These are phyloP conservation scores for Solanum aculeatissimum DNA, from an alignment of 305 asterid genomes.

Conservation along the genomic window DNA sequence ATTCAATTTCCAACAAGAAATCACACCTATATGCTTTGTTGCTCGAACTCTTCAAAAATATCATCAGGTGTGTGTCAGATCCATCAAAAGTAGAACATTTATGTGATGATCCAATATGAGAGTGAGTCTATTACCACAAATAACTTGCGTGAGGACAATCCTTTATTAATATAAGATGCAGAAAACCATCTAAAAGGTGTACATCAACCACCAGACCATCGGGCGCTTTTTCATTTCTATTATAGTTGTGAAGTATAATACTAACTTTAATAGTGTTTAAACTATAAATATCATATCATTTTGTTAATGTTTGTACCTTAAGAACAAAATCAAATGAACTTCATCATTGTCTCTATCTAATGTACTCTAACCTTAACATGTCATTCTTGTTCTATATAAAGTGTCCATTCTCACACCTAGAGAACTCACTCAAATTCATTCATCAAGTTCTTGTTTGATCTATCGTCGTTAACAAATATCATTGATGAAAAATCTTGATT, in stretches of 20 bases:
- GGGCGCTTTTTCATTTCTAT: constrained; percentile 22
- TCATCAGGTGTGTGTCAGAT: neutral
- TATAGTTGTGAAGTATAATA: neutral
- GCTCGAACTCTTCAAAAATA: neutral
- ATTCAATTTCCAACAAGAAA: neutral
- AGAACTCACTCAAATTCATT: neutral
- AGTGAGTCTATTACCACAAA: constrained; percentile 35
- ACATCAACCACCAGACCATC: constrained; percentile 97
- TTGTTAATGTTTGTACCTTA: neutral
- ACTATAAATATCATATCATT: neutral
- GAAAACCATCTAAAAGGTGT: constrained; percentile 91
- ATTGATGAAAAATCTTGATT: neutral
- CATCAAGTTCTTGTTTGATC: neutral
- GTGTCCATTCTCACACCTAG: neutral
- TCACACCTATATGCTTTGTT: neutral
- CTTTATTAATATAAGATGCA: constrained; percentile 71
- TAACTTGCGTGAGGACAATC: constrained; percentile 82
- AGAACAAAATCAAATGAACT: neutral
- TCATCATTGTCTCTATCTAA: neutral
- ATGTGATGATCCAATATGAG: neutral
- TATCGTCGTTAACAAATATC: neutral
- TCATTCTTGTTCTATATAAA: neutral
- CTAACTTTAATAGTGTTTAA: neutral
- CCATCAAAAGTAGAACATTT: neutral
- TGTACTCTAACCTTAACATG: neutral